Conservation (phyloP, 192 early-diverging fungal species). For the Chytriomyces sp. region DNA sequence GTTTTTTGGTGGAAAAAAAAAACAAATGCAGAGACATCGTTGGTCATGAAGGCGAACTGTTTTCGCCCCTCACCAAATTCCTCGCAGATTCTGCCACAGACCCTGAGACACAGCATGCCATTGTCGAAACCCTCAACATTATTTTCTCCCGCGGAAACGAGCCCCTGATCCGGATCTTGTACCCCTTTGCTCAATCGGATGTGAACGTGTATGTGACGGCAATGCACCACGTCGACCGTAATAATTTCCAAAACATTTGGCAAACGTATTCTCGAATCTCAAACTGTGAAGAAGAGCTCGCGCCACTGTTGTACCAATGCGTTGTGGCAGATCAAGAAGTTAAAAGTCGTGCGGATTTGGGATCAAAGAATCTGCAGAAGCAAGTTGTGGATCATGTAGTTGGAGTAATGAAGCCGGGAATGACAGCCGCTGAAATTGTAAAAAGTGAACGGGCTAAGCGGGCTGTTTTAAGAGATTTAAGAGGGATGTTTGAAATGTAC, state of each 20-base stretch:
- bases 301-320: slow-evolving; percentile 25
- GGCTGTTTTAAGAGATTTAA: slow-evolving; percentile 23
- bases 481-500: slow-evolving; percentile 21
- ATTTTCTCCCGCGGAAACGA: slow-evolving; percentile 39
- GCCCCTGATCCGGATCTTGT: slow-evolving; percentile 27
- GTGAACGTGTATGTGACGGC: slow-evolving; percentile 31
- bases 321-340: slow-evolving; percentile 13
- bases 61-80: slow-evolving; percentile 15
- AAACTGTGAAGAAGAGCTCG: slow-evolving; percentile 22
- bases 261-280: not conserved
- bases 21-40: slow-evolving; percentile 23
- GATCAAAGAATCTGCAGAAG: slow-evolving; percentile 9
- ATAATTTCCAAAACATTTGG: slow-evolving; percentile 30
- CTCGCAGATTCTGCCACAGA: slow-evolving; percentile 2
- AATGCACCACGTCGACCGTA: slow-evolving; percentile 10
- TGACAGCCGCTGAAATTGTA: slow-evolving; percentile 6
- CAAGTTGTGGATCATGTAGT: slow-evolving; percentile 18
- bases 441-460: slow-evolving; percentile 4
- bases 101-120: slow-evolving; percentile 15
- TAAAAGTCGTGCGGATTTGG: not conserved
- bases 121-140: slow-evolving; percentile 38
- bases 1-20: not conserved
- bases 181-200: slow-evolving; percentile 24
- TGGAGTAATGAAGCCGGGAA: not conserved
- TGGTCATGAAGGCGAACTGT: slow-evolving; percentile 32